A percentile compares a stretch with the other conserved stretches of the same genome.
Conservation (phyloP, 148 eudicot genomes). For the Talinum fruticosum region DNA sequence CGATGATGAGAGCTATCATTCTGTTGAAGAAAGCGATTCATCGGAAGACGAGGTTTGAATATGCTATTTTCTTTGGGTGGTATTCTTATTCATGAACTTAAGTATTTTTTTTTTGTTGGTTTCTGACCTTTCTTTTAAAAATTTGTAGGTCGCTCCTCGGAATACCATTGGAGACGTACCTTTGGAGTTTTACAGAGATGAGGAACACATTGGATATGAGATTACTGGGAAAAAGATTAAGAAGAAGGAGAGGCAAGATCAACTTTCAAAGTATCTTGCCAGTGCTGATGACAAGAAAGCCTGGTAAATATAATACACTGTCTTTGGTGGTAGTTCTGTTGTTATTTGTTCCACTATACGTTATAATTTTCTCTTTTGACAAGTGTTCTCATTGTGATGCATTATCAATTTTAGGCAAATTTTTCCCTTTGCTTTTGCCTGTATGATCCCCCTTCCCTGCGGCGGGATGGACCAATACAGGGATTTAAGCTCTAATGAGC, state of each 20-base stretch:
- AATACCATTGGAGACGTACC: constrained; percentile 95
- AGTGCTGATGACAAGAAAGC: constrained; percentile 66
- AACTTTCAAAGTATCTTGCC: constrained; percentile 60
- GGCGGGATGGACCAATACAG: too few relatives aligned
- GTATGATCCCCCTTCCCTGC: too few relatives aligned
- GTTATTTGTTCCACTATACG: too few relatives aligned
- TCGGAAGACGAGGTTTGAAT: constrained; percentile 89
- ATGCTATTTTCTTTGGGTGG: not conserved
- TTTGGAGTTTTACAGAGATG: constrained; percentile 83
- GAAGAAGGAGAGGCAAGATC: constrained; percentile 72
- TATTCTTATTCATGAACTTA: not conserved
- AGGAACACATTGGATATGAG: constrained; percentile 95
- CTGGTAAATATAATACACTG: constrained; percentile 51
- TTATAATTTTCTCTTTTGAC: too few relatives aligned
- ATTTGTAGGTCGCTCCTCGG: constrained; percentile 72
- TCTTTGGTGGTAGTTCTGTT: not conserved
- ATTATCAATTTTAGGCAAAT: too few relatives aligned
- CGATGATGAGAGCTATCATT: constrained; percentile 44
- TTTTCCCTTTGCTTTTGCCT: too few relatives aligned
- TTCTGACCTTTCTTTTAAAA: not conserved
- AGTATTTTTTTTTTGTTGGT: too few relatives aligned
- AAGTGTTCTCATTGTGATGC: too few relatives aligned
- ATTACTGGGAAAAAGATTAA: constrained; percentile 79
- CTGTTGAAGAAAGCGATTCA: constrained; percentile 88
- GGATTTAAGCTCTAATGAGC: too few relatives aligned